Conservation (phyloP, 768 basidiomycete genomes). For the Russula abietina region DNA sequence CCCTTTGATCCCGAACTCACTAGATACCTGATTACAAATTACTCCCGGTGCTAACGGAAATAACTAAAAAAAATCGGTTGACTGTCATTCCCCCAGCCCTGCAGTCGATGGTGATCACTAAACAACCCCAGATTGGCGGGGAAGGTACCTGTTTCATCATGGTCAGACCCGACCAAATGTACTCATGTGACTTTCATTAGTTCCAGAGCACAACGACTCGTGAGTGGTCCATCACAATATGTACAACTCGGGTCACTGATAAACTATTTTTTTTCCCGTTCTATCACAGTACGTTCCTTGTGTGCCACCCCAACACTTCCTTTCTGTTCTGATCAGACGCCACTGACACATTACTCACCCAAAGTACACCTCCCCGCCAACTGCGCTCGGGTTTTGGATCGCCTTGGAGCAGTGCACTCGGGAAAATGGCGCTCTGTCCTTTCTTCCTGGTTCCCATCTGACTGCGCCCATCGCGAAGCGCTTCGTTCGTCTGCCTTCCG, state of each 20-base stretch:
- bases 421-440: conserved; percentile 79
- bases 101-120: conserved; percentile 94
- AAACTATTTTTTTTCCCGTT: neutral
- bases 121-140: conserved; percentile 89
- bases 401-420: conserved; percentile 84
- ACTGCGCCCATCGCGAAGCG: conserved; percentile 69
- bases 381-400: conserved; percentile 95
- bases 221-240: conserved; percentile 38
- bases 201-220: conserved; percentile 92
- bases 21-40: conserved; percentile 15
- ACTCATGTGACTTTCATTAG: conserved; percentile 35
- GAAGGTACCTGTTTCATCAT: conserved; percentile 49
- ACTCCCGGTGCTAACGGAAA: conserved; percentile 14
- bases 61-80: neutral
- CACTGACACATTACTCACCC: conserved; percentile 3
- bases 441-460: conserved; percentile 87
- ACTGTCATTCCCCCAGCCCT: conserved; percentile 48
- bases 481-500: conserved; percentile 68
- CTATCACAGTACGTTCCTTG: conserved; percentile 60
- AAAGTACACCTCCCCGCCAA: conserved; percentile 92
- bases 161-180: neutral
- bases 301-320: conserved; percentile 31
- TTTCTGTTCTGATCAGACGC: conserved; percentile 7
- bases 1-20: neutral
- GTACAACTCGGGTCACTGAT: neutral